phyloP scores from a whole-genome alignment of 1,284 basidiomycete species.

The Psilocybe mexicana region DNA sequence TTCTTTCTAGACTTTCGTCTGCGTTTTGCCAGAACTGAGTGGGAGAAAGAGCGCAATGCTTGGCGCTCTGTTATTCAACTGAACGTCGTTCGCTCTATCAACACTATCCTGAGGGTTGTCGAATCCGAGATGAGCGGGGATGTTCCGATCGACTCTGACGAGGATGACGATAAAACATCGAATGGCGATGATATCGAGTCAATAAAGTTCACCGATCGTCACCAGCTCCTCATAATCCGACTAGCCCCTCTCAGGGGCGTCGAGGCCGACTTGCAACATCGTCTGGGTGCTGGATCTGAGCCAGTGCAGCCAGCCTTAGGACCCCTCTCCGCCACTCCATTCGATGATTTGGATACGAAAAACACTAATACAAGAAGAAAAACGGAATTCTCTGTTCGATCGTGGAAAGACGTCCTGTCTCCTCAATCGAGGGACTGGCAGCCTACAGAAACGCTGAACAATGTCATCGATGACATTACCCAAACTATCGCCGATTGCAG shows the following conservation, averaged over 20 bases:
- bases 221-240: constrained; percentile 44
- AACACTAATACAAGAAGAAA: constrained; percentile 25
- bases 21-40: constrained; percentile 43
- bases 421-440: constrained; percentile 22
- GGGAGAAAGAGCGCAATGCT: constrained; percentile 45
- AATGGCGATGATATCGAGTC: constrained; percentile 18
- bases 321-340: constrained; percentile 43
- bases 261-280: constrained; percentile 44
- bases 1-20: constrained; percentile 43
- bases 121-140: constrained; percentile 46
- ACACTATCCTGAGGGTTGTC: constrained; percentile 44
- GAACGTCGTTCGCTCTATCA: constrained; percentile 49
- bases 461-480: constrained; percentile 39
- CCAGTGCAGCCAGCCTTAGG: constrained; percentile 29
- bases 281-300: constrained; percentile 41
- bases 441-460: constrained; percentile 8
- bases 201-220: constrained; percentile 40
- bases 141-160: constrained; percentile 29
- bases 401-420: constrained; percentile 42
- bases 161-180: constrained; percentile 25
- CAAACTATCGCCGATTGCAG: constrained; percentile 49
- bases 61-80: constrained; percentile 54
- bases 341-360: constrained; percentile 34
- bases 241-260: constrained; percentile 44
- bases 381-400: constrained; percentile 40